Conservation (phyloP, 2,329 filamentous ascomycete species). For the Alternaria incomplexa region DNA sequence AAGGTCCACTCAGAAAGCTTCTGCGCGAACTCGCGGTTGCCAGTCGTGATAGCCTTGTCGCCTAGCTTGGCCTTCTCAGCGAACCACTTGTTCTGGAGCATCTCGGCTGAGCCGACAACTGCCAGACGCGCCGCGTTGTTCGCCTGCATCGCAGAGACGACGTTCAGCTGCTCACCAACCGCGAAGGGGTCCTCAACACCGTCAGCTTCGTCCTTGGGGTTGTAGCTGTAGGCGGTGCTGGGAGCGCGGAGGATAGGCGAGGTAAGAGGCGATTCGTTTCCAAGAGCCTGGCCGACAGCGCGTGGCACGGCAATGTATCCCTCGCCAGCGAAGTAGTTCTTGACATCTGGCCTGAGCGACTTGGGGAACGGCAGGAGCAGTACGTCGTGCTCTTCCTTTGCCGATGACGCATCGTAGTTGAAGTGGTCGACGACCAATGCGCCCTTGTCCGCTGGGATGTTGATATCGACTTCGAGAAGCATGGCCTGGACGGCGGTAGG, state of each 20-base stretch:
- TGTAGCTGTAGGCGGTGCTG: slow-evolving; percentile 88
- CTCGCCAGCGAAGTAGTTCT: slow-evolving; percentile 76
- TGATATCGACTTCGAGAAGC: slow-evolving; percentile 86
- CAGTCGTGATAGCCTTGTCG: slow-evolving; percentile 67
- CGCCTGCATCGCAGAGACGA: slow-evolving; percentile 87
- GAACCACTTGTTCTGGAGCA: slow-evolving; percentile 89
- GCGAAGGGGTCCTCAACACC: slow-evolving; percentile 83
- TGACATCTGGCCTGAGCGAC: slow-evolving; percentile 69
- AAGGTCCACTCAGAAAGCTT: slow-evolving; percentile 94
- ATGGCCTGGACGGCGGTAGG: slow-evolving; percentile 77
- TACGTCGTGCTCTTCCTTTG: slow-evolving; percentile 85
- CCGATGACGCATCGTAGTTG: slow-evolving; percentile 80
- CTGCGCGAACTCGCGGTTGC: slow-evolving; percentile 85
- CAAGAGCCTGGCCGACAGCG: slow-evolving; percentile 80
- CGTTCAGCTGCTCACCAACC: slow-evolving; percentile 78
- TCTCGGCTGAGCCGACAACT: slow-evolving; percentile 83
- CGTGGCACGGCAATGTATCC: slow-evolving; percentile 81
- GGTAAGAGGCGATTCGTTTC: slow-evolving; percentile 75
- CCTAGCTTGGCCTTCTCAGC: slow-evolving; percentile 70
- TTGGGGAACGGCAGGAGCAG: slow-evolving; percentile 76
- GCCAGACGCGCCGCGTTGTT: slow-evolving; percentile 91
- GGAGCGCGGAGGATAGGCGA: slow-evolving; percentile 83
- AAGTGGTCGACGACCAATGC: slow-evolving; percentile 93
- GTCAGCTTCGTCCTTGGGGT: slow-evolving; percentile 80
- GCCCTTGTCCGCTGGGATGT: slow-evolving; percentile 83